A percentile compares a stretch with the other conserved stretches of the same genome.
phyloP scores from a whole-genome alignment of 345 rosid species.

The Pistacia integerrima region DNA sequence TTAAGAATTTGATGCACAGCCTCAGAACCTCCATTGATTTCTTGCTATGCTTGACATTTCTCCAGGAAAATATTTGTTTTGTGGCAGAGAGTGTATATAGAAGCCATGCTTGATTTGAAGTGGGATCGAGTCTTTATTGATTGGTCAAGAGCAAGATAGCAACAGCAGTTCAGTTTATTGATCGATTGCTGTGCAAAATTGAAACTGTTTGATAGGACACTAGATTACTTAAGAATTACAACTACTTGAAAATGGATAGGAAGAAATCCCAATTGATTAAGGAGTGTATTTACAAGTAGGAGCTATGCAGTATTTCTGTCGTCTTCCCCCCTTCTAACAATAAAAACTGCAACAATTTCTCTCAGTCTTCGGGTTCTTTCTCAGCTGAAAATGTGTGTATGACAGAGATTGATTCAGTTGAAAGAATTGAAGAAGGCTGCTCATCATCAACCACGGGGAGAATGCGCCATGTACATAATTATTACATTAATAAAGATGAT shows the following conservation, averaged over 20 bases:
- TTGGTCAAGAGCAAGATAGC: slow-evolving; percentile 15
- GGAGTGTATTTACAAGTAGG: slow-evolving; percentile 13
- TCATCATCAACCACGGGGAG: slow-evolving; percentile 11
- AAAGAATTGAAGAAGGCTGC: slow-evolving; percentile 24
- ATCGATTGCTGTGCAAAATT: slow-evolving; percentile 28
- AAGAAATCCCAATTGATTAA: slow-evolving; percentile 16
- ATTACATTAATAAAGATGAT: slow-evolving; percentile 17
- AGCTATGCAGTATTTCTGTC: not conserved
- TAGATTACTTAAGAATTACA: not conserved
- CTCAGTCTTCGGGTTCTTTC: not conserved
- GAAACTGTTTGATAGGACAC: slow-evolving; percentile 18
- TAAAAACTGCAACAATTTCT: slow-evolving; percentile 10
- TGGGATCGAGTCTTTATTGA: slow-evolving; percentile 23
- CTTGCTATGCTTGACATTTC: slow-evolving; percentile 9
- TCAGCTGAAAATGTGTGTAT: slow-evolving; percentile 6
- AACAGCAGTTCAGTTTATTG: slow-evolving; percentile 9
- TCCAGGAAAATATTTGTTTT: slow-evolving; percentile 31
- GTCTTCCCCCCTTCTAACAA: slow-evolving; percentile 1
- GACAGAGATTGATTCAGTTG: slow-evolving; percentile 23
- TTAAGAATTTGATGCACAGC: not conserved
- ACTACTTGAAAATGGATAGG: slow-evolving; percentile 13
- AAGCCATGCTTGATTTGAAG: slow-evolving; percentile 25
- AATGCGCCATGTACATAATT: slow-evolving; percentile 31
- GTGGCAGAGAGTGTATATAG: slow-evolving; percentile 28
- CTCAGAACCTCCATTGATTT: slow-evolving; percentile 1